These are phyloP conservation scores for Porogramme epimiltina DNA, from an alignment of 1,284 basidiomycete genomes.

Conservation along the genomic window DNA sequence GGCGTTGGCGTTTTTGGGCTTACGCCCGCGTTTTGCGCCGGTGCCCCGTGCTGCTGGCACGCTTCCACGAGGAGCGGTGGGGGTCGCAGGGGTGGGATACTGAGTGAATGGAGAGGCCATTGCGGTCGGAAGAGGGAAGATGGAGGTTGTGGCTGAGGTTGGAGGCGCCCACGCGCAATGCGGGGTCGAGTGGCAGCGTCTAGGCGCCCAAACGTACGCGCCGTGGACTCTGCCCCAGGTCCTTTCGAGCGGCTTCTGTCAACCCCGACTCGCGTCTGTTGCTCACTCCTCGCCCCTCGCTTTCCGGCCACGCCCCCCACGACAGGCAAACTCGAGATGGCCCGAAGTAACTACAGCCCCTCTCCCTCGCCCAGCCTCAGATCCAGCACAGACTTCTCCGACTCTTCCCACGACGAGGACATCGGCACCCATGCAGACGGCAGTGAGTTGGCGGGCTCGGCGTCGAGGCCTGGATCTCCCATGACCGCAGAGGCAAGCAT, in stretches of 20 bases:
- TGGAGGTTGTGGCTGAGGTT: too few species aligned
- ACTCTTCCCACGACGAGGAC: constrained; percentile 30
- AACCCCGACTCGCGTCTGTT: too few species aligned
- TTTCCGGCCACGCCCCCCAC: background rate
- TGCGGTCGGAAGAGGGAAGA: too few species aligned
- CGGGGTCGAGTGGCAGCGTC: too few species aligned
- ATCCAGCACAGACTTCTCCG: constrained; percentile 30
- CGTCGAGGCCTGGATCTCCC: constrained; percentile 32
- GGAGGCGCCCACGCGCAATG: too few species aligned
- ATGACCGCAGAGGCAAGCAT: constrained; percentile 19
- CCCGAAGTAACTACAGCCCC: constrained; percentile 35
- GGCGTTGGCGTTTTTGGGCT: constrained; percentile 47
- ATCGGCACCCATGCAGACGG: constrained; percentile 16
- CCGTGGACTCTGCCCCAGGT: too few species aligned
- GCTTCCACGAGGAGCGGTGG: constrained; percentile 30
- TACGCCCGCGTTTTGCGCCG: constrained; percentile 60
- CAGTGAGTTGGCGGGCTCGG: constrained; percentile 16
- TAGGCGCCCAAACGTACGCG: too few species aligned
- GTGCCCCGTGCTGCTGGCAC: constrained; percentile 37
- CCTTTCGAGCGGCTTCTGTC: too few species aligned
- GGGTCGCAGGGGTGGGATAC: constrained; percentile 28
- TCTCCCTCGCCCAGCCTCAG: constrained; percentile 36
- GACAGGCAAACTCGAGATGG: constrained; percentile 32
- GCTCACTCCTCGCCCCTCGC: background rate
- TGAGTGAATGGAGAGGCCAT: constrained; percentile 32